Base-by-base conservation (phyloP, 495 filamentous ascomycete genomes). In the Penicillium mononematosum region DNA sequence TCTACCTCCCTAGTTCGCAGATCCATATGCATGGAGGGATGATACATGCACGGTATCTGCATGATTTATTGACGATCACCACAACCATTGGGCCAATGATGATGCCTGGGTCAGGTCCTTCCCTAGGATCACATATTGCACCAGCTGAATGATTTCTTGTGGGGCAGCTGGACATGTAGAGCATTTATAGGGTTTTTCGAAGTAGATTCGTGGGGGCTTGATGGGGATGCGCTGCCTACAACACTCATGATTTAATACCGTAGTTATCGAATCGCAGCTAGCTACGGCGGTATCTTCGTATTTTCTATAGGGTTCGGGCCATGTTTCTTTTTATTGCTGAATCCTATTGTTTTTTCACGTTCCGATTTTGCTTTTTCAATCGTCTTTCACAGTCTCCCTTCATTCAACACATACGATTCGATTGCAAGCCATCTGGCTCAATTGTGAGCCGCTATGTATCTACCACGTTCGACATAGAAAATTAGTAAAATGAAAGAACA, bases 11-110 rank as follows among this genome's bases (percentile, higher is more conserved):
- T 38, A 19, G 16, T 52, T 52, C 14, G 49, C 24, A 41, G 16
- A 51, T 42, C 32, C 5, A 42, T 10, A 17, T 49, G 46, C 36
- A 51, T 41, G 34, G n/a, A 38, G 36, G 38, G 24, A 50, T 29
- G 17, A 31, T 34, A 49, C 11, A 14, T 49, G 49, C 22, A 42
- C 24, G 8, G 25, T 9, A 2, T 4, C 5, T 24, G 49, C 49
- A 52, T 39, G 36, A 19, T 19, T 22, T 31, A 52, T 42, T 42
- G 36, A 29, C 14, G 49, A 52, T 9, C 9, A 24, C 11, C 36
- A 42, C 16, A 14, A 19, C 2, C n/a, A 42, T 42, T 52, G 49
- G 36, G n/a, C 24, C 36, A 42, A 29, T 42, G 8, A 52, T 31
- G 19, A 5, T 38, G 22, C 32, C 14, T 50, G 11, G 20, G 12